These are phyloP conservation scores for Gyrodon lividus DNA, from an alignment of 768 basidiomycete genomes.

Conservation along the genomic window DNA sequence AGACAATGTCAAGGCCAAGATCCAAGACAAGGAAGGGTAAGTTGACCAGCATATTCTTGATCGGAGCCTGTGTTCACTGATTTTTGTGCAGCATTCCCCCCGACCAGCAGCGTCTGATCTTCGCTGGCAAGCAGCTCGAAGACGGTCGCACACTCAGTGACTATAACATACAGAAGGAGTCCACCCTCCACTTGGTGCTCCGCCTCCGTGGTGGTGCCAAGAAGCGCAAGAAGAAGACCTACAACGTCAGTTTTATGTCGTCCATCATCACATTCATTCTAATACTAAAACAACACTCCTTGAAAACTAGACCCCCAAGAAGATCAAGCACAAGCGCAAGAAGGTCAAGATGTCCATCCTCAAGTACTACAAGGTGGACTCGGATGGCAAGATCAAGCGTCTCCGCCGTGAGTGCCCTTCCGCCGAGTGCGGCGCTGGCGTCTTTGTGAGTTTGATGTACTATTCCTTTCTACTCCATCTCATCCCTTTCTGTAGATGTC, in stretches of 20 bases:
- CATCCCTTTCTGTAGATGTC: constrained; percentile 71
- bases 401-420: constrained; percentile 93
- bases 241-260: constrained; percentile 66
- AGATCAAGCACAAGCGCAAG: constrained; percentile 99
- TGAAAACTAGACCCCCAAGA: constrained; percentile 81
- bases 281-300: constrained; percentile 7
- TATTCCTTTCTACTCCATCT: not conserved
- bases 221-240: constrained; percentile 99
- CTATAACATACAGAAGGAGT: constrained; percentile 99
- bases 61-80: constrained; percentile 5
- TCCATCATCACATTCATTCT: not conserved
- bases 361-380: constrained; percentile 99
- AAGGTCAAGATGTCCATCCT: constrained; percentile 99
- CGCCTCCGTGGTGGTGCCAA: constrained; percentile 99
- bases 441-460: constrained; percentile 58
- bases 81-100: constrained; percentile 65
- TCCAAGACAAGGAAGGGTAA: constrained; percentile 96
- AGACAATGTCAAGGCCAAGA: constrained; percentile 97
- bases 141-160: constrained; percentile 95
- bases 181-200: constrained; percentile 95
- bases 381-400: constrained; percentile 99
- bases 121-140: constrained; percentile 99
- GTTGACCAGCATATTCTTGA: constrained; percentile 15
- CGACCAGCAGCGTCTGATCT: constrained; percentile 97
- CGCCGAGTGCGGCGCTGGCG: constrained; percentile 80